Conservation (phyloP, 192 early-diverging fungal genomes). For the Coemansia umbellata region DNA sequence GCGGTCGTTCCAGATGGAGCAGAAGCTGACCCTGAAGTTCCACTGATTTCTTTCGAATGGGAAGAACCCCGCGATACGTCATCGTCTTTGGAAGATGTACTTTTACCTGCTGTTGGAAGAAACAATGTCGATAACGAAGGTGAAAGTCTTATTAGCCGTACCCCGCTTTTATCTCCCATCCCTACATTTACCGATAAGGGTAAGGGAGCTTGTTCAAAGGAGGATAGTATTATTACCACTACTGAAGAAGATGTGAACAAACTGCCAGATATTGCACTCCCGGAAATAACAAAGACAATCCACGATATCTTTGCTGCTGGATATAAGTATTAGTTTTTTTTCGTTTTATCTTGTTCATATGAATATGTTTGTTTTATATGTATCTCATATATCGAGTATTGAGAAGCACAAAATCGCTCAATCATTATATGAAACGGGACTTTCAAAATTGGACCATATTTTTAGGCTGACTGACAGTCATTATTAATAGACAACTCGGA, state of each 20-base stretch:
- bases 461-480: too few species aligned
- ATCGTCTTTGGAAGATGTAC: not conserved
- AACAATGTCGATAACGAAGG: not conserved
- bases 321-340: conserved; percentile 10
- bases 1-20: not conserved
- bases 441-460: too few species aligned
- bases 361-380: too few species aligned
- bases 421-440: too few species aligned
- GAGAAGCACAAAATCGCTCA: too few species aligned
- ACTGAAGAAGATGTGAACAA: not conserved
- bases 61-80: conserved; percentile 18
- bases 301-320: conserved; percentile 36
- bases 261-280: conserved; percentile 2
- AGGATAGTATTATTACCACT: not conserved
- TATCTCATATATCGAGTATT: too few species aligned
- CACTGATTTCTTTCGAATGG: conserved; percentile 42
- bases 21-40: conserved; percentile 20
- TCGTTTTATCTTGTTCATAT: not conserved
- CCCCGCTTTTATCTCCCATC: not conserved
- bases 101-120: not conserved
- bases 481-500: too few species aligned
- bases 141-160: not conserved
- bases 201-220: not conserved
- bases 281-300: conserved; percentile 31
- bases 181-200: not conserved